phyloP scores from a whole-genome alignment of 2,329 filamentous ascomycete genomes.

The Botrytis byssoidea region DNA sequence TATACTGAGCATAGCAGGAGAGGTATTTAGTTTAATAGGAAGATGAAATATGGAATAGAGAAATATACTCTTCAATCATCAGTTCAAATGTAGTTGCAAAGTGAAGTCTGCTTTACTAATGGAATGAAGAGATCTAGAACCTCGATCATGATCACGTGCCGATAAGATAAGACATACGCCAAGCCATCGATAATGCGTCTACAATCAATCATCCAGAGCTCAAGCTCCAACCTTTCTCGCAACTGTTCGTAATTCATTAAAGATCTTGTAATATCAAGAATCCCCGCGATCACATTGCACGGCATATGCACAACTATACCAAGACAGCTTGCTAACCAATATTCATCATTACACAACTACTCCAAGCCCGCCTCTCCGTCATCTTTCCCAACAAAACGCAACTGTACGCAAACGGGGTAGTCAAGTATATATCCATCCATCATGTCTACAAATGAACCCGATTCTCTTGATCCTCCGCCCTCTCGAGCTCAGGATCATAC shows the following conservation, averaged over 20 bases:
- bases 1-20: not conserved
- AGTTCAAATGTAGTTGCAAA: not conserved
- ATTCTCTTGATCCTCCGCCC: constrained; percentile 1
- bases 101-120: not conserved
- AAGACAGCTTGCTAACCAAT: not conserved
- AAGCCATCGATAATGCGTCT: constrained; percentile 9
- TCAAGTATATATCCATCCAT: constrained; percentile 8
- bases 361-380: not conserved
- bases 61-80: not conserved
- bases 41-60: not conserved
- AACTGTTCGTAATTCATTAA: not conserved
- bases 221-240: not conserved
- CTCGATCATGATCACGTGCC: not conserved
- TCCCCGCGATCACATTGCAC: constrained; percentile 9
- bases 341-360: not conserved
- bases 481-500: not conserved
- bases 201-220: constrained; percentile 9
- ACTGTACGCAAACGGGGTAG: not conserved
- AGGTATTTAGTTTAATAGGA: not conserved
- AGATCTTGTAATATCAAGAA: constrained; percentile 3
- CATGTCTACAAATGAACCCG: constrained; percentile 13
- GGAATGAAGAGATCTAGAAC: not conserved
- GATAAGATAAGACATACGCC: constrained; percentile 7
- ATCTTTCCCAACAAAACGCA: constrained; percentile 9
- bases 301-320: constrained; percentile 6